Percentiles rank a stretch among this genome's conserved stretches.
phyloP scores from a whole-genome alignment of 106 monocot genomes.

The Cymbidium sinense region DNA sequence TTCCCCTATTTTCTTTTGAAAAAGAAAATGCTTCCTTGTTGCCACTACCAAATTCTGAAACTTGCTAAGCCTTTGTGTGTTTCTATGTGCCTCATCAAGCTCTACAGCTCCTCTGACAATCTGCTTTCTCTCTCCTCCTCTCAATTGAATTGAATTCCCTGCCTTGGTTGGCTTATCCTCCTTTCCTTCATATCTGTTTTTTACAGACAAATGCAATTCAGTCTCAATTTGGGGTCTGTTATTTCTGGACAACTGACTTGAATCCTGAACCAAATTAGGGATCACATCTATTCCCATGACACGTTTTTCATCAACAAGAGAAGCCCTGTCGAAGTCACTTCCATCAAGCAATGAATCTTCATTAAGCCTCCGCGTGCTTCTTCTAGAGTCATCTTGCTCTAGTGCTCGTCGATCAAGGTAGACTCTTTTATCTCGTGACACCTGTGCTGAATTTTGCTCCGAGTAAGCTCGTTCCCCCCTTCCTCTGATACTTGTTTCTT shows the following conservation, averaged over 20 bases:
- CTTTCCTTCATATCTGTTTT: not conserved
- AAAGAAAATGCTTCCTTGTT: conserved; percentile 1
- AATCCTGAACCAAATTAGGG: conserved; percentile 13
- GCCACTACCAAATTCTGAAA: conserved; percentile 4
- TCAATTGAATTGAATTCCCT: conserved; percentile 2
- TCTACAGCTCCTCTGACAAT: conserved; percentile 1
- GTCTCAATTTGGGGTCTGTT: not conserved
- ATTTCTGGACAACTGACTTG: conserved; percentile 6
- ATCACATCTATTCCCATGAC: not conserved
- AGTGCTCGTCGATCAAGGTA: conserved; percentile 4
- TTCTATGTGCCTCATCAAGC: not conserved
- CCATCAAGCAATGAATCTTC: conserved; percentile 2
- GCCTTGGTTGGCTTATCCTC: not conserved
- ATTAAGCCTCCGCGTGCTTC: not conserved
- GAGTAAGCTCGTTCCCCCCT: not conserved
- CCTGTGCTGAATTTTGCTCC: conserved; percentile 4
- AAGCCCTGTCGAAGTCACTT: not conserved
- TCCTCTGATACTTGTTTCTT: not conserved
- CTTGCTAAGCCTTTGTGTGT: not conserved
- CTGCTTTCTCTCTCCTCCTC: conserved; percentile 6
- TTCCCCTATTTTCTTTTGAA: conserved; percentile 7
- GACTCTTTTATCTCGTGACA: not conserved
- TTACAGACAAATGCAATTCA: conserved; percentile 2
- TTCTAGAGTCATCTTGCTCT: conserved; percentile 14
- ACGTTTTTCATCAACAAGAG: not conserved